A percentile compares a stretch with the other conserved stretches of the same genome.
These are phyloP conservation scores for Russula sp. DNA, from an alignment of 768 basidiomycete species.

Conservation along the genomic window DNA sequence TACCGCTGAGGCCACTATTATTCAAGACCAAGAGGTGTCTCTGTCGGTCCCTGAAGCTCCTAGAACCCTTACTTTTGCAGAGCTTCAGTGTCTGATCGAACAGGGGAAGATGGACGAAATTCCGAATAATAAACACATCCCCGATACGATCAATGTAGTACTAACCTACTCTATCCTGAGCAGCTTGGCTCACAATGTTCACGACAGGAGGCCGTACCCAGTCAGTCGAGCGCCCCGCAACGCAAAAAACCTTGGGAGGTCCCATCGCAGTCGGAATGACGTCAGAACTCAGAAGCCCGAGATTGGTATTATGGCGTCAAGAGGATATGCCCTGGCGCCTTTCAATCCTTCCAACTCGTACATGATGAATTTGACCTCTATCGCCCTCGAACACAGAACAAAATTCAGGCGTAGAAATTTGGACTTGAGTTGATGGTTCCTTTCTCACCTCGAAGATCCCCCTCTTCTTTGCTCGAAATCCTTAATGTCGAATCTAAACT, in stretches of 20 bases:
- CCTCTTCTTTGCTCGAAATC: too few species aligned
- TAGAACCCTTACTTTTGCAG: conserved; percentile 58
- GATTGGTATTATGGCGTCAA: not conserved
- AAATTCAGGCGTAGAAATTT: too few species aligned
- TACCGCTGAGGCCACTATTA: not conserved
- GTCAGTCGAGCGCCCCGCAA: conserved; percentile 48
- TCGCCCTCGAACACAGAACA: too few species aligned
- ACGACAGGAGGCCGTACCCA: conserved; percentile 52
- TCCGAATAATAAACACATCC: conserved; percentile 74
- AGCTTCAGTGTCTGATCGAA: conserved; percentile 68
- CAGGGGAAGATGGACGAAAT: conserved; percentile 69
- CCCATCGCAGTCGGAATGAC: conserved; percentile 1
- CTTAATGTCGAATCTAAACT: too few species aligned
- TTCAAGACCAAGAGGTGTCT: conserved; percentile 3
- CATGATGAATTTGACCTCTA: too few species aligned
- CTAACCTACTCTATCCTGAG: conserved; percentile 3
- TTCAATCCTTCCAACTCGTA: not conserved
- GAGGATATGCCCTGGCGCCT: not conserved
- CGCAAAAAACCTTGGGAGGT: conserved; percentile 72
- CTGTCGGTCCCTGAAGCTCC: conserved; percentile 29
- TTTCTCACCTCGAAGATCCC: too few species aligned
- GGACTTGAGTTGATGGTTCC: too few species aligned
- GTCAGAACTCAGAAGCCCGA: conserved; percentile 4
- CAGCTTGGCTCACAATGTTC: conserved; percentile 9
- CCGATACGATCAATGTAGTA: conserved; percentile 62